phyloP scores from a whole-genome alignment of 257 asterid genomes.

The Striga asiatica region DNA sequence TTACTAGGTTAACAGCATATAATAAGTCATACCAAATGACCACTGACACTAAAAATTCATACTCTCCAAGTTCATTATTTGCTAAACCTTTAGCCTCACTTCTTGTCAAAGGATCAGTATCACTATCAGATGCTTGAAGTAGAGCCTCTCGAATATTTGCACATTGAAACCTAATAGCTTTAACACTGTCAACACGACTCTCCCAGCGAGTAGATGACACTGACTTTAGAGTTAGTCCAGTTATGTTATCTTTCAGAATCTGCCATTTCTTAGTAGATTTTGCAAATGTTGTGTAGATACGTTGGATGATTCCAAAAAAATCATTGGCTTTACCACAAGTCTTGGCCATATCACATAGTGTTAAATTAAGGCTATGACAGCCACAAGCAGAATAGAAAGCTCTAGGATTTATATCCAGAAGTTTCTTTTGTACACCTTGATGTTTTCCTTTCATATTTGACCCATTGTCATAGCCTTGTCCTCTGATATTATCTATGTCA shows the following conservation, averaged over 20 bases:
- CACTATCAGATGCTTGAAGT: background rate
- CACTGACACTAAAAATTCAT: background rate
- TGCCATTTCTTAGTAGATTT: background rate
- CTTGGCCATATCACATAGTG: background rate
- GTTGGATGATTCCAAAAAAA: background rate
- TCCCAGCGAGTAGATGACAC: background rate
- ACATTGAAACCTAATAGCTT: background rate
- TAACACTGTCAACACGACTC: constrained; percentile 1
- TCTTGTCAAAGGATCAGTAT: background rate
- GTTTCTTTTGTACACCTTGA: background rate
- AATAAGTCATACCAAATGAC: constrained; percentile 1
- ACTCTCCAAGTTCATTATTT: background rate
- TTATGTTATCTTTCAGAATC: background rate
- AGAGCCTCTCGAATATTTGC: background rate
- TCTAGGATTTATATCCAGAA: background rate
- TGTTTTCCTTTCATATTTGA: background rate
- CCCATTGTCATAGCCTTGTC: constrained; percentile 1
- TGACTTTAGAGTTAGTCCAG: constrained; percentile 1
- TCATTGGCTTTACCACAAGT: constrained; percentile 2
- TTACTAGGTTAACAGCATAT: background rate
- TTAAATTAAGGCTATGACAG: background rate
- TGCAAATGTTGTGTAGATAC: background rate
- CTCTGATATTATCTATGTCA: background rate
- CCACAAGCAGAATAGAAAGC: background rate
- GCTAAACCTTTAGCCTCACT: constrained; percentile 3